These are phyloP conservation scores for Plasmodium inui DNA, from an alignment of 169 alveolate genomes.

Conservation along the genomic window DNA sequence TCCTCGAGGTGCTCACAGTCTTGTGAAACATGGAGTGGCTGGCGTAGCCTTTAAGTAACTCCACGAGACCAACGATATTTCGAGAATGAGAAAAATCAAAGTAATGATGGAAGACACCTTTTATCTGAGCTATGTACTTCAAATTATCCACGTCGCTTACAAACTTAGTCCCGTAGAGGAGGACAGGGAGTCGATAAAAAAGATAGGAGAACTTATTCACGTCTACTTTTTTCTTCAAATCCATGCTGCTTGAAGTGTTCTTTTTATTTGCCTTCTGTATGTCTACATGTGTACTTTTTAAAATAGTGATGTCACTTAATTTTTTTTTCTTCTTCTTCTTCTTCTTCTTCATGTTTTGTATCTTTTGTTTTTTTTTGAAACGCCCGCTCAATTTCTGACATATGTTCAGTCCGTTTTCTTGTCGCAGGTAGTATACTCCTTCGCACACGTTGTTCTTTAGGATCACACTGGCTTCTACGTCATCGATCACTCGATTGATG, in stretches of 20 bases:
- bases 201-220: slow-evolving; percentile 41
- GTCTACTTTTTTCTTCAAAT: slow-evolving; percentile 31
- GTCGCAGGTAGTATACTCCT: slow-evolving; percentile 40
- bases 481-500: slow-evolving; percentile 17
- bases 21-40: slow-evolving; percentile 15
- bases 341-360: slow-evolving; percentile 5
- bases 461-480: slow-evolving; percentile 14
- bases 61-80: slow-evolving; percentile 23
- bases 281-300: slow-evolving; percentile 15
- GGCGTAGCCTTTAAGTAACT: slow-evolving; percentile 7
- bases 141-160: slow-evolving; percentile 30
- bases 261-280: background rate
- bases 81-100: slow-evolving; percentile 1
- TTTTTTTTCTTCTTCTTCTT: slow-evolving; percentile 40
- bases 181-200: slow-evolving; percentile 37
- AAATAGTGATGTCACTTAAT: background rate
- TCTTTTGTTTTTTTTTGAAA: background rate
- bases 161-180: slow-evolving; percentile 28
- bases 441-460: slow-evolving; percentile 60
- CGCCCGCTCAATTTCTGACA: slow-evolving; percentile 31
- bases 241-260: background rate
- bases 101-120: background rate
- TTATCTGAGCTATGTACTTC: slow-evolving; percentile 7
- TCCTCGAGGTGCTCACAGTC: background rate
- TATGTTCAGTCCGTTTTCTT: slow-evolving; percentile 35